phyloP scores from a whole-genome alignment of 2,329 filamentous ascomycete genomes.

The Sporothrix humicola region DNA sequence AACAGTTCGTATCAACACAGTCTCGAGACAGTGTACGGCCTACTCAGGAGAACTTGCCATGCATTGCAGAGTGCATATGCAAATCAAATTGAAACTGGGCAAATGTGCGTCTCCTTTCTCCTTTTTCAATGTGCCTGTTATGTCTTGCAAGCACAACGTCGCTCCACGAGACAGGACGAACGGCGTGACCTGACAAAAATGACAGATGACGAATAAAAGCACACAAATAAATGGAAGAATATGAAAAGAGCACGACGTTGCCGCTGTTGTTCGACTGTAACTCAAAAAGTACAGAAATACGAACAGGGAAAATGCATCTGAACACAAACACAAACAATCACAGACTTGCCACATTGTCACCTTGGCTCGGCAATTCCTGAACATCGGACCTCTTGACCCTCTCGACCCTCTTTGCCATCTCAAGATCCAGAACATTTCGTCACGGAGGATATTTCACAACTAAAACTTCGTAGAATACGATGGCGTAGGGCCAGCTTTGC shows the following conservation, averaged over 20 bases:
- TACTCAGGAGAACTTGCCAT: neutral
- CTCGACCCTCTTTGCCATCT: no score
- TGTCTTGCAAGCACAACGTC: neutral
- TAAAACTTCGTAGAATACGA: neutral
- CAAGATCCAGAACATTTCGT: neutral
- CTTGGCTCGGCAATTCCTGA: neutral
- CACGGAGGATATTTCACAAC: neutral
- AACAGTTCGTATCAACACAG: neutral
- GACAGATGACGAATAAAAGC: neutral
- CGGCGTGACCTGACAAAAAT: neutral
- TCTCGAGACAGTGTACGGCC: neutral
- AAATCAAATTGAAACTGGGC: slow-evolving; percentile 14
- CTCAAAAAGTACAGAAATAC: neutral
- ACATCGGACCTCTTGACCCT: no score
- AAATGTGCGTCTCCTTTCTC: neutral
- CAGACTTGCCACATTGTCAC: slow-evolving; percentile 8
- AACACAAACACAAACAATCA: neutral
- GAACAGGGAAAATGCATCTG: neutral
- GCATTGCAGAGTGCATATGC: slow-evolving; percentile 4
- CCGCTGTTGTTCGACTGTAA: neutral
- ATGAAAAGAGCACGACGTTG: neutral
- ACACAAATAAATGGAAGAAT: neutral
- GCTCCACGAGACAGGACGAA: neutral
- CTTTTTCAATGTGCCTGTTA: neutral
- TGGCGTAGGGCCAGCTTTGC: slow-evolving; percentile 8